phyloP scores from a whole-genome alignment of 257 asterid species.

The Solanum virginianum region DNA sequence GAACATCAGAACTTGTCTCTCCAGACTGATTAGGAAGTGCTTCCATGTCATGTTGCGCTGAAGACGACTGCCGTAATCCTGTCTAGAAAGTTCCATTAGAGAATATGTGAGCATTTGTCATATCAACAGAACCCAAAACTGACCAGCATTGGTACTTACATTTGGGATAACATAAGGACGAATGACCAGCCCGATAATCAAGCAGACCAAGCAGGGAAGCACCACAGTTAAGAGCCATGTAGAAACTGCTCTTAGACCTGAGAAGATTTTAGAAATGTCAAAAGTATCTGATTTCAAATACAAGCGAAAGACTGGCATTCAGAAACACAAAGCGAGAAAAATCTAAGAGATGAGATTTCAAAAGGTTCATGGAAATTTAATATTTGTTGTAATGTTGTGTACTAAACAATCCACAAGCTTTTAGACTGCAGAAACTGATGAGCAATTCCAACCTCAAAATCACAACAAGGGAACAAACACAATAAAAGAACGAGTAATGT shows the following conservation, averaged over 20 bases:
- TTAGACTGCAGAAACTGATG: not conserved
- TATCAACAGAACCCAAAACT: not conserved
- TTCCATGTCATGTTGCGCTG: conserved; percentile 61
- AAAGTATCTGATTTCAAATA: not conserved
- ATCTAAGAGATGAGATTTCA: not conserved
- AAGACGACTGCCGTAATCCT: conserved; percentile 46
- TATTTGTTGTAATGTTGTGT: not conserved
- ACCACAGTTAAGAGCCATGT: conserved; percentile 49
- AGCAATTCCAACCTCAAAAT: not conserved
- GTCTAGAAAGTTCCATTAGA: conserved; percentile 58
- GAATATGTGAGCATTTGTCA: not conserved
- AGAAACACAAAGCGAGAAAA: not conserved
- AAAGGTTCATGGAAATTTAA: not conserved
- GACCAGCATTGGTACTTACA: conserved; percentile 33
- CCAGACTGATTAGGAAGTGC: conserved; percentile 69
- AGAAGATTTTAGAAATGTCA: not conserved
- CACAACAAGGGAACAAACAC: not conserved
- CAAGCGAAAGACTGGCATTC: not conserved
- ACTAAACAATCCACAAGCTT: not conserved
- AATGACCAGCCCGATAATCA: conserved; percentile 47
- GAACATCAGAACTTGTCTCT: conserved; percentile 50
- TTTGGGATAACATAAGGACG: conserved; percentile 51
- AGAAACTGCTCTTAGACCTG: conserved; percentile 48
- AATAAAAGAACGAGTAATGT: not conserved
- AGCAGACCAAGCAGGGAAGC: conserved; percentile 50